Conservation (phyloP, 2,329 filamentous ascomycete species). For the Fusarium veterinarium region DNA sequence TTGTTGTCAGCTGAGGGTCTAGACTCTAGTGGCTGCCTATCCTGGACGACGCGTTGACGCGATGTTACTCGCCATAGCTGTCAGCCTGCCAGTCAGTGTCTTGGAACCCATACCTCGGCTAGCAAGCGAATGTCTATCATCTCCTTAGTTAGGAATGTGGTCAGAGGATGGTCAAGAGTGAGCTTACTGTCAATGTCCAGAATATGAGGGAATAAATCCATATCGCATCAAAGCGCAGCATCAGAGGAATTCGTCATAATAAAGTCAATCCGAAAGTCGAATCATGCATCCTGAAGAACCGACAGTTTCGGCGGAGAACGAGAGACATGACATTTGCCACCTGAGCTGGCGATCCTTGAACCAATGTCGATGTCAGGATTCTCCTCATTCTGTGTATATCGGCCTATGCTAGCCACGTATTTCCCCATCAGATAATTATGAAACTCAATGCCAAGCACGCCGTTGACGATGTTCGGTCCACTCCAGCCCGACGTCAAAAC, state of each 20-base stretch:
- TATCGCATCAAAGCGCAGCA: not conserved
- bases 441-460: not conserved
- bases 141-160: not conserved
- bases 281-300: not conserved
- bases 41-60: not conserved
- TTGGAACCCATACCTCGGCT: slow-evolving; percentile 10
- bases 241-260: not conserved
- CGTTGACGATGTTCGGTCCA: not conserved
- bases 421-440: not conserved
- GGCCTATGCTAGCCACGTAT: not conserved
- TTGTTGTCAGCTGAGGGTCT: not conserved
- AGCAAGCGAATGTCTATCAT: not conserved
- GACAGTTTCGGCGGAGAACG: not conserved
- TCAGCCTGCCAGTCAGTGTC: not conserved
- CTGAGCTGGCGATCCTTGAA: not conserved
- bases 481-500: not conserved
- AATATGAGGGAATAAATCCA: not conserved
- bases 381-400: not conserved
- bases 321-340: not conserved
- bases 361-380: not conserved
- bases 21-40: not conserved
- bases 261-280: not conserved
- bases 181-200: not conserved
- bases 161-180: not conserved
- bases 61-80: not conserved